phyloP scores from a whole-genome alignment of 2,329 filamentous ascomycete species.

The Cytospora mali region DNA sequence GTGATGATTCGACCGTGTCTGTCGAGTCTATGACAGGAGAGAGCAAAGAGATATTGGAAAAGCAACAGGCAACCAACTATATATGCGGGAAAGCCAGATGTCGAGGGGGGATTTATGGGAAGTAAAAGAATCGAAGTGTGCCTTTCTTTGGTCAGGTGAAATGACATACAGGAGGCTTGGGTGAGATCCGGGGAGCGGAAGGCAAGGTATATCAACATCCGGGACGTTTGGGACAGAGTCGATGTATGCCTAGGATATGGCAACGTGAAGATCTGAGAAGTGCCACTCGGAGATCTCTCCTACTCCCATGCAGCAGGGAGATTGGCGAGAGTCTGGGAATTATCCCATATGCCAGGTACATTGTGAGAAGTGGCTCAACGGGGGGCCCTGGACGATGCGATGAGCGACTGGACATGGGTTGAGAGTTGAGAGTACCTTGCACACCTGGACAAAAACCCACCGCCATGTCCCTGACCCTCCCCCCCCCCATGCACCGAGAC shows the following conservation, averaged over 20 bases:
- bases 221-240: slow-evolving; percentile 11
- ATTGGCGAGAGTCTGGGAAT: slow-evolving; percentile 21
- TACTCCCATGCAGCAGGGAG: slow-evolving; percentile 15
- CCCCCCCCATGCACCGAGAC: slow-evolving; percentile 17
- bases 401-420: slow-evolving; percentile 10
- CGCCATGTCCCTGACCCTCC: slow-evolving; percentile 9
- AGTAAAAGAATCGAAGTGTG: slow-evolving; percentile 13
- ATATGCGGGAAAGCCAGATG: not conserved
- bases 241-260: slow-evolving; percentile 20
- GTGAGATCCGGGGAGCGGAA: slow-evolving; percentile 25
- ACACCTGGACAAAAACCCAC: slow-evolving; percentile 24
- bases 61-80: not conserved
- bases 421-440: slow-evolving; percentile 18
- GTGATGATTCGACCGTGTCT: not conserved
- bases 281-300: slow-evolving; percentile 21
- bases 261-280: slow-evolving; percentile 24
- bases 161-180: slow-evolving; percentile 22
- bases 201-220: slow-evolving; percentile 24
- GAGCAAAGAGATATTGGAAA: slow-evolving; percentile 1
- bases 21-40: not conserved
- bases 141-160: slow-evolving; percentile 10
- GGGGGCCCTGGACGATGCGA: slow-evolving; percentile 10
- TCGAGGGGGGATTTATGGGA: not conserved
- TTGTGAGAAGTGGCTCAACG: slow-evolving; percentile 12
- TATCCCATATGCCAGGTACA: slow-evolving; percentile 18